Percentiles rank a stretch among this genome's conserved stretches.
Evolutionary conservation across 1,139 yeast genomes (phyloP).

Genomic region (Yamadazyma conglobata): DNA sequence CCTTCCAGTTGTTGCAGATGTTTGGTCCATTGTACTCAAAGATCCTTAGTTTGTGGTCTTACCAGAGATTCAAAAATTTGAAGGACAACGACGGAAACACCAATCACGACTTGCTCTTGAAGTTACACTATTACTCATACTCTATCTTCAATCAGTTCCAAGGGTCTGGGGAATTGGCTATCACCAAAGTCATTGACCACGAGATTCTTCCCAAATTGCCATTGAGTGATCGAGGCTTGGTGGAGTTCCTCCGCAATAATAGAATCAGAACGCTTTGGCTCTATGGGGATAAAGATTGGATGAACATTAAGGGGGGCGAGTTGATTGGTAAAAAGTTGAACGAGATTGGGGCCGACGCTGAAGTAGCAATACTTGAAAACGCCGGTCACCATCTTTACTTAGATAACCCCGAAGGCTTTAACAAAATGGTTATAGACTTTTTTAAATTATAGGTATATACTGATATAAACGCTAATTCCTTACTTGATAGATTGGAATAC

Average conservation of each 20-base stretch:
- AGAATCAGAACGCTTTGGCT: slow-evolving; percentile 32
- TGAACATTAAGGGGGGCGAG: slow-evolving; percentile 41
- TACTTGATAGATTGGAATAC: slow-evolving; percentile 1
- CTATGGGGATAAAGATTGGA: slow-evolving; percentile 47
- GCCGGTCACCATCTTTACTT: slow-evolving; percentile 45
- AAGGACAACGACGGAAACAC: slow-evolving; percentile 16
- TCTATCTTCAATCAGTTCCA: slow-evolving; percentile 45
- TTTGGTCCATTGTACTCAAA: slow-evolving; percentile 43
- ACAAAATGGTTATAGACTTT: slow-evolving; percentile 25
- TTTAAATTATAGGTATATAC: too few species aligned
- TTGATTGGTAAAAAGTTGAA: slow-evolving; percentile 27
- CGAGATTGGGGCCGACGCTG: slow-evolving; percentile 16
- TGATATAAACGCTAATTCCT: too few species aligned
- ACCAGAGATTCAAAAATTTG: slow-evolving; percentile 35
- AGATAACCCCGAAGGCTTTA: slow-evolving; percentile 37
- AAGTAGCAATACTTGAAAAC: slow-evolving; percentile 25
- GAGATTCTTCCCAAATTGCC: slow-evolving; percentile 41
- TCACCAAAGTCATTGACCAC: slow-evolving; percentile 39
- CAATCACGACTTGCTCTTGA: slow-evolving; percentile 25
- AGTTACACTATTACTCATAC: slow-evolving; percentile 40
- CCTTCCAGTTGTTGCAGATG: slow-evolving; percentile 38
- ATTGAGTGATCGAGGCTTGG: slow-evolving; percentile 39
- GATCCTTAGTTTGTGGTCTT: slow-evolving; percentile 42
- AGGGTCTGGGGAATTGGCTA: slow-evolving; percentile 46
- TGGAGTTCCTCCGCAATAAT: slow-evolving; percentile 24